phyloP scores from a whole-genome alignment of 768 basidiomycete species.

The Pluteus cervinus region DNA sequence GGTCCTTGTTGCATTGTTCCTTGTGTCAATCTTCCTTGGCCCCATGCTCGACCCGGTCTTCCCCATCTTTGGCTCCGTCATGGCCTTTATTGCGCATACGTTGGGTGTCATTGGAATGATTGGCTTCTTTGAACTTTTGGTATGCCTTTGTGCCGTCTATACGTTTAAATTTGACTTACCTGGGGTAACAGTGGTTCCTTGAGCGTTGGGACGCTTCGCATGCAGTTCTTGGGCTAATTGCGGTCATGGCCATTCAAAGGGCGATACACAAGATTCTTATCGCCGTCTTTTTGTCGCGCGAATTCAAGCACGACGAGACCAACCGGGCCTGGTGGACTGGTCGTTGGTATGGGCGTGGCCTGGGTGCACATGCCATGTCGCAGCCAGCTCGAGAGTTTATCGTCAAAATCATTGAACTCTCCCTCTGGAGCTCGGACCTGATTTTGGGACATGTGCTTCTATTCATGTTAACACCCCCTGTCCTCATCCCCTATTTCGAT shows the following conservation, averaged over 20 bases:
- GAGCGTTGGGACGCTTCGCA: slow-evolving; percentile 90
- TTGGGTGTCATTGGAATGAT: slow-evolving; percentile 82
- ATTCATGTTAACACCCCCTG: slow-evolving; percentile 86
- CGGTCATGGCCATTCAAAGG: slow-evolving; percentile 88
- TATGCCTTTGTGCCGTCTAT: slow-evolving; percentile 31
- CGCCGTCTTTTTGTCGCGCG: slow-evolving; percentile 88
- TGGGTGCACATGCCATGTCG: slow-evolving; percentile 90
- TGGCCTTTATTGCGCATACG: slow-evolving; percentile 86
- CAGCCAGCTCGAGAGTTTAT: slow-evolving; percentile 96
- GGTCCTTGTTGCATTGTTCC: slow-evolving; percentile 79
- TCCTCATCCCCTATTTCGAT: slow-evolving; percentile 88
- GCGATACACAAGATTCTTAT: slow-evolving; percentile 93
- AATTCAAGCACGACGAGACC: slow-evolving; percentile 99
- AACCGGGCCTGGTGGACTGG: slow-evolving; percentile 99
- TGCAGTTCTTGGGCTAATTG: slow-evolving; percentile 88
- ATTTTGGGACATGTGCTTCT: slow-evolving; percentile 81
- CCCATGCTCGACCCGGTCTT: slow-evolving; percentile 81
- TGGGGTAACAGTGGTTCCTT: slow-evolving; percentile 74
- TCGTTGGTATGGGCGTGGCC: slow-evolving; percentile 91
- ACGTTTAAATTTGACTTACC: slow-evolving; percentile 7
- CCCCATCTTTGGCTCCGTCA: slow-evolving; percentile 86
- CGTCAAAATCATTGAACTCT: slow-evolving; percentile 96
- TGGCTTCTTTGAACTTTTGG: slow-evolving; percentile 95
- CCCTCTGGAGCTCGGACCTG: slow-evolving; percentile 93
- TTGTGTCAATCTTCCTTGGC: slow-evolving; percentile 87